Base-by-base conservation (phyloP, 768 basidiomycete species). In the Leccinum longicurvipes region DNA sequence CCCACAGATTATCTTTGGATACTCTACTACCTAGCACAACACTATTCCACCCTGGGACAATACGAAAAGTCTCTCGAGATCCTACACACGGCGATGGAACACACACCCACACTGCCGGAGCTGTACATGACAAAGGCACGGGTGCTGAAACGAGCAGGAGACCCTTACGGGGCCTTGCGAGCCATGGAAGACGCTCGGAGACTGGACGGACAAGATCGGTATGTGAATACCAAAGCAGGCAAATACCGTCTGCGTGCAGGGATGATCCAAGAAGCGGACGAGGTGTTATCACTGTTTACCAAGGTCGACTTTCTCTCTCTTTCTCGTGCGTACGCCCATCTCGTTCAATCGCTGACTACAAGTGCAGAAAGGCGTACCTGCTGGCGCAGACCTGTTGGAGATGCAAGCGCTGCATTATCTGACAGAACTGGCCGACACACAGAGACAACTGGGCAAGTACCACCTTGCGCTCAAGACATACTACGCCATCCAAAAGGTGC, bases 101-200 rank as follows among this genome's bases (percentile, higher is more conserved):
- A 98, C 66, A 98, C 97, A 0, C 97, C 97, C 0, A 96, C 94
- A 0, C 76, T 99, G 0, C 95, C 97, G 0, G 97, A 99, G 60
- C 75, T 98, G 11, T 82, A 87, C 61, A 88, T 88, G 69, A 83
- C 85, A 60, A 86, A 84, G 65, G 97, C 85, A 0, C 87, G 91
- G 4, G 82, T 90, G 14, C 75, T 96, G 41, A 98, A 98, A 67
- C 85, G 94, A 12, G 80, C 86, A 0, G 94, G 95, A 0, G 93
- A 98, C 62, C 74, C 79, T 1, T 72, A 79, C 24, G 87, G 84
- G 0, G 97, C 94, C 0, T 89, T 92, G 0, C 72, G 74, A 6
- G 79, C 79, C 32, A 79, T 94, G 72, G 88, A 96, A 62, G 87
- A 91, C 15, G 94, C 97, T 3, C 77, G 93, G 44, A 66, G 80